These are phyloP conservation scores for Casaregolazyma suthepensis DNA, from an alignment of 1,139 yeast species.

Conservation along the genomic window DNA sequence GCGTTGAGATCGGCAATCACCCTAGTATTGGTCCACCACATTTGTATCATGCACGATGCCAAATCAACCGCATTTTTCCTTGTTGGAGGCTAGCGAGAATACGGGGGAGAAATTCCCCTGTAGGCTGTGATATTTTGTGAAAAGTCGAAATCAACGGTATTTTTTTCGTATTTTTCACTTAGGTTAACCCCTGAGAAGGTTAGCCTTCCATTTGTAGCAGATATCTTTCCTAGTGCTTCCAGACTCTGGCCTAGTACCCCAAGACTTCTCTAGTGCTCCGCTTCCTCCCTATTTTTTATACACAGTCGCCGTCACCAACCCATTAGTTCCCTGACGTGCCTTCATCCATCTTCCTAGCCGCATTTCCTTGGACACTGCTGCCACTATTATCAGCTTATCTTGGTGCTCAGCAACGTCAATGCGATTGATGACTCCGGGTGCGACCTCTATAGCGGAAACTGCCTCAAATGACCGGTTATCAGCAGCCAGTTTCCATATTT, in stretches of 20 bases:
- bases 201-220: not conserved
- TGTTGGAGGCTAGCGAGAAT: not conserved
- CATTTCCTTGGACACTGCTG: conserved; percentile 76
- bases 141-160: not conserved
- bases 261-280: no score
- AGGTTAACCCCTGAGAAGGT: not conserved
- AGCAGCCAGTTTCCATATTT: conserved; percentile 69
- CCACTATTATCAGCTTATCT: conserved; percentile 52
- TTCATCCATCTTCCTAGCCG: conserved; percentile 76
- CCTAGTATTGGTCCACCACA: not conserved
- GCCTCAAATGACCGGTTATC: conserved; percentile 54
- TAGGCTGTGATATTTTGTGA: not conserved
- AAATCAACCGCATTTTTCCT: not conserved
- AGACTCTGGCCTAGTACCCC: no score
- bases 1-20: not conserved
- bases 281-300: conserved; percentile 1
- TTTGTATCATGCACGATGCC: not conserved
- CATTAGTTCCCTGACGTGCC: conserved; percentile 25
- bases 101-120: not conserved
- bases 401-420: conserved; percentile 58
- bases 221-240: no score
- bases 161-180: not conserved
- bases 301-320: conserved; percentile 19
- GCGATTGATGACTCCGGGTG: conserved; percentile 66
- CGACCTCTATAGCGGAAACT: conserved; percentile 50